A percentile compares a stretch with the other conserved stretches of the same genome.
These are phyloP conservation scores for Arthroderma sp. DNA, from an alignment of 2,329 filamentous ascomycete species.

Conservation along the genomic window DNA sequence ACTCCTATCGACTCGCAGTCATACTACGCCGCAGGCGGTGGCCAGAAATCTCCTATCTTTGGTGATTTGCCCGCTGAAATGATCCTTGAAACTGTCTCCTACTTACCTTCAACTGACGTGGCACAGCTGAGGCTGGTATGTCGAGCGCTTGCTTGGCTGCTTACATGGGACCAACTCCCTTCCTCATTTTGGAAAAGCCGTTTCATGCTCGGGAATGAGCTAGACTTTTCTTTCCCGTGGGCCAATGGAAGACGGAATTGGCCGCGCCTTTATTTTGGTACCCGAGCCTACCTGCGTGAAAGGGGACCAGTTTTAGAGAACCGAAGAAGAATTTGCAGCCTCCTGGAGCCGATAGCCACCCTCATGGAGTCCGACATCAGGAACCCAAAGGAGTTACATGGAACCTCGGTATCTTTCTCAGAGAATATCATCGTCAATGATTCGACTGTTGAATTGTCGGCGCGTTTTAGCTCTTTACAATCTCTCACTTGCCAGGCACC, in stretches of 20 bases:
- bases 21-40: no score
- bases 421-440: no score
- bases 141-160: background rate
- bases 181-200: conserved; percentile 5
- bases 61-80: no score
- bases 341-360: conserved; percentile 3
- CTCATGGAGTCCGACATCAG: background rate
- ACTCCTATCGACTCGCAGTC: no score
- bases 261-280: conserved; percentile 1
- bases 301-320: background rate
- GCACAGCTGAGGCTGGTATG: background rate
- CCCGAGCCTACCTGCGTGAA: background rate
- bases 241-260: background rate
- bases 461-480: no score
- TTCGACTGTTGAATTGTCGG: no score
- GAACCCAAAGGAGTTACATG: background rate
- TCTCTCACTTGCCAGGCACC: no score
- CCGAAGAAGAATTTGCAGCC: conserved; percentile 1
- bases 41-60: no score
- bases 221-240: conserved; percentile 2
- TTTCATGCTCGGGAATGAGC: conserved; percentile 3
- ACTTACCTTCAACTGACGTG: background rate
- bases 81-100: no score
- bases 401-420: background rate
- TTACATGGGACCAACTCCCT: background rate